Evolutionary conservation across 495 filamentous ascomycete species (phyloP).

Genomic region (Penicillium coffeae): DNA sequence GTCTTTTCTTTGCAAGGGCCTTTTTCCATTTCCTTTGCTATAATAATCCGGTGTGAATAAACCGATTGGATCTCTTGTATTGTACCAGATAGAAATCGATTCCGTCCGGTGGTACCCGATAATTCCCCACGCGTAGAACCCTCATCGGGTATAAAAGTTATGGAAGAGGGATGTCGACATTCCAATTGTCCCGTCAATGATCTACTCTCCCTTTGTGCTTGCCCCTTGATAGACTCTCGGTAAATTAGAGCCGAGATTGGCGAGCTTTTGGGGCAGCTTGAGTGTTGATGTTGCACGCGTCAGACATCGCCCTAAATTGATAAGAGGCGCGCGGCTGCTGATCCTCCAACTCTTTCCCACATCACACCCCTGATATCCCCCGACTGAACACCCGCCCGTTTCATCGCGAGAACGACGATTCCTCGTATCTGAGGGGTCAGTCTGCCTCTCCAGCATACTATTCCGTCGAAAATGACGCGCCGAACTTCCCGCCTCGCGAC

Average conservation of each 20-base stretch:
- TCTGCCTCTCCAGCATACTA: constrained; percentile 5
- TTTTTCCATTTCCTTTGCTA: no score
- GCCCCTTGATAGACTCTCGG: neutral
- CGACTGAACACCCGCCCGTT: constrained; percentile 7
- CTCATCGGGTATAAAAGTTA: neutral
- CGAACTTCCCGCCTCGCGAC: constrained; percentile 22
- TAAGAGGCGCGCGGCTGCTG: constrained; percentile 32
- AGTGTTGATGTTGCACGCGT: constrained; percentile 32
- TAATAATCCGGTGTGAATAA: no score
- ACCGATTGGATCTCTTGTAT: neutral
- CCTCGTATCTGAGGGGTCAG: constrained; percentile 6
- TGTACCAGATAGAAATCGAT: neutral
- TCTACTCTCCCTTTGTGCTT: neutral
- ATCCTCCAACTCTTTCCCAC: constrained; percentile 17
- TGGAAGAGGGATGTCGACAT: neutral
- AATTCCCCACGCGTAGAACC: neutral
- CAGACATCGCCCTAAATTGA: constrained; percentile 30
- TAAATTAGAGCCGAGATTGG: neutral
- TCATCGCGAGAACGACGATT: constrained; percentile 15
- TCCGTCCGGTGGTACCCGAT: neutral
- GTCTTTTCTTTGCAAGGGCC: no score
- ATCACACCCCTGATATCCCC: constrained; percentile 26
- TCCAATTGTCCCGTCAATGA: neutral
- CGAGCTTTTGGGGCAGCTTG: neutral
- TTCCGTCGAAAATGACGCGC: constrained; percentile 25